Percentiles rank a stretch among this genome's conserved stretches.
phyloP scores from a whole-genome alignment of 164 flowering plant species.

The Nymphaea thermarum region DNA sequence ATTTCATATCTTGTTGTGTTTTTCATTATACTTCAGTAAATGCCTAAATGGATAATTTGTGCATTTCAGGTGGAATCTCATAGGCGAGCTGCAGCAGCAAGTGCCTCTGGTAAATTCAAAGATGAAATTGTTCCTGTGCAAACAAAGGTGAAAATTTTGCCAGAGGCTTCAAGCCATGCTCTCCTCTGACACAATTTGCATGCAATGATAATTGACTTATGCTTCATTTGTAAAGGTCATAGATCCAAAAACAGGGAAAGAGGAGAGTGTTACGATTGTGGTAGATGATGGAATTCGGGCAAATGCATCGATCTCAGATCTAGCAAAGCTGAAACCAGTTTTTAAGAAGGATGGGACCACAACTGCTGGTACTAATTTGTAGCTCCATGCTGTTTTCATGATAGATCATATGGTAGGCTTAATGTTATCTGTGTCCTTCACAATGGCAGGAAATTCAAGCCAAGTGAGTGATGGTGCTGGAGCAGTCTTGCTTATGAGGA shows the following conservation, averaged over 20 bases:
- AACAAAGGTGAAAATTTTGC: constrained; percentile 46
- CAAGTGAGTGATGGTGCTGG: constrained; percentile 99
- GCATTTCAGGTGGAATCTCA: constrained; percentile 72
- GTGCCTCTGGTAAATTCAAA: constrained; percentile 82
- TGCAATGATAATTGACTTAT: not conserved
- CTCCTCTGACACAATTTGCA: not conserved
- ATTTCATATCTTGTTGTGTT: not conserved
- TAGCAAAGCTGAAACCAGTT: constrained; percentile 69
- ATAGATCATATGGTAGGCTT: no score
- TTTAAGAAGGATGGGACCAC: constrained; percentile 88
- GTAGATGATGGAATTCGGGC: constrained; percentile 96
- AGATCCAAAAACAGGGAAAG: constrained; percentile 88
- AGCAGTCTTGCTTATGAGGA: constrained; percentile 91
- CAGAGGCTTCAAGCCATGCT: not conserved
- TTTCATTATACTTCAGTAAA: not conserved
- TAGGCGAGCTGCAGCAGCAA: constrained; percentile 85
- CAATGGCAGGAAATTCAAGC: constrained; percentile 42
- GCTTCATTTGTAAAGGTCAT: constrained; percentile 18
- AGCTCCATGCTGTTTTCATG: not conserved
- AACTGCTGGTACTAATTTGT: constrained; percentile 63
- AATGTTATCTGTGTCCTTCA: not conserved
- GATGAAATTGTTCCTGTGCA: constrained; percentile 90
- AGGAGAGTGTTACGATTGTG: constrained; percentile 53
- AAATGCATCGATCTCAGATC: constrained; percentile 36
- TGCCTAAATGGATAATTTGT: not conserved